Base-by-base conservation (phyloP, 2,329 filamentous ascomycete genomes). In the Botrytis fabae region DNA sequence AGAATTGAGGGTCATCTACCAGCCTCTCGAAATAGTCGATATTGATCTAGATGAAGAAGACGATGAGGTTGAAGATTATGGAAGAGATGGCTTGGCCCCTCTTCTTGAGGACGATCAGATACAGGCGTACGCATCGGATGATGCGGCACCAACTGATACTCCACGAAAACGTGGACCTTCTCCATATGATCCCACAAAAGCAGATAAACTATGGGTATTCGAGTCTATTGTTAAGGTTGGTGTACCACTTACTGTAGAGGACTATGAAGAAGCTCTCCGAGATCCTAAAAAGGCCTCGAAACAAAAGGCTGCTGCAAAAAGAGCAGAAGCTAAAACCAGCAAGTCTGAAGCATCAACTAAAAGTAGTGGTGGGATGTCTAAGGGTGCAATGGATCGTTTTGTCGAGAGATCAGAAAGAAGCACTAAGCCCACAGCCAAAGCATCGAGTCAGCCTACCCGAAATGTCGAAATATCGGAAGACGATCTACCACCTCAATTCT, bases 1-100 rank as follows among this genome's bases (percentile, higher is more conserved):
- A 2, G 95, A 98, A 80, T 81, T 98, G 16, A 91, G 95, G 10
- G 83, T 98, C 35, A 90, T 92, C 2, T 97, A 92, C 79, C 85
- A 91, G 7, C 96, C 96, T 0, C 86, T 89, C 2, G 87, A 92
- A 44, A 86, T 98, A 25, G 93, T 97, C 3, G 90, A 90, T 0
- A 86, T 98, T 57, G 90, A 97, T 78, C 83, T 98, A 38, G 87
- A 89, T 18, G 85, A 86, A 0, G 95, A 98, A 44, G 91, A 93
- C 25, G 76, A 79, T 61, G 77, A 79, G 63, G 76, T 72, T 8
- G 73, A 71, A 71, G 78, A 81, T 61, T 86, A 83, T 75, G 86
- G 84, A 1, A 85, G 89, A 42, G 84, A 84, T 64, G 88, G 88
- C 0, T 81, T 90, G 22, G 88, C 89, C 2, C 83, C 90, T n/a